Conservation (phyloP, 352 stramenopile genomes). For the Globisporangium parvum region DNA sequence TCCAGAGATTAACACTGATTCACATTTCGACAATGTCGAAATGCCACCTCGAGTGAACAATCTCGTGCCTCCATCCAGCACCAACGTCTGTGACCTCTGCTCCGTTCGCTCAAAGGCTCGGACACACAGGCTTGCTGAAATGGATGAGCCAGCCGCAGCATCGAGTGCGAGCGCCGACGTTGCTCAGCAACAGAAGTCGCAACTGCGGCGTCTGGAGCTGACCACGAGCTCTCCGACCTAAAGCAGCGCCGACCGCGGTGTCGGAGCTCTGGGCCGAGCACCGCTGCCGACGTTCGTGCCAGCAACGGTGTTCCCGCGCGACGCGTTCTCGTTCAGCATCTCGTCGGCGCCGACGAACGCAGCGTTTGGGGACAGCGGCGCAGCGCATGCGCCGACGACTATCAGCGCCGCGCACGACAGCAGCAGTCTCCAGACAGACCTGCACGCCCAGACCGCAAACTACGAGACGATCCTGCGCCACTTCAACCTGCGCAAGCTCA, state of each 20-base stretch:
- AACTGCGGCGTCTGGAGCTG: background rate
- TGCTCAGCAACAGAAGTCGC: too few relatives aligned
- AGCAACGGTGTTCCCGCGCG: conserved; percentile 1
- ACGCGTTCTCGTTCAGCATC: conserved; percentile 2
- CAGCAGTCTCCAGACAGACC: conserved; percentile 1
- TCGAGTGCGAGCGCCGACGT: background rate
- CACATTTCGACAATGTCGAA: too few relatives aligned
- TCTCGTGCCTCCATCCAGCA: too few relatives aligned
- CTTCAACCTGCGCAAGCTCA: conserved; percentile 7
- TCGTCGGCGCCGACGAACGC: background rate
- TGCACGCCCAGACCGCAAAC: conserved; percentile 7
- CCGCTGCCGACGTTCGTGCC: background rate
- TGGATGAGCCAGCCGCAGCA: background rate
- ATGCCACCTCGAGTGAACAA: too few relatives aligned
- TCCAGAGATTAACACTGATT: too few relatives aligned
- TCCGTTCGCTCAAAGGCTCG: too few relatives aligned
- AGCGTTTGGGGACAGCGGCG: background rate
- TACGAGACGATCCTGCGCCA: conserved; percentile 12
- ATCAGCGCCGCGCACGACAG: background rate
- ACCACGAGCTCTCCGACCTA: background rate
- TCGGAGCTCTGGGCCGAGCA: conserved; percentile 1
- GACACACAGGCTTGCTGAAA: too few relatives aligned
- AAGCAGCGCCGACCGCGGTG: background rate
- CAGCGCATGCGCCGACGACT: background rate
- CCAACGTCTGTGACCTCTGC: too few relatives aligned